Conservation (phyloP, 2,329 filamentous ascomycete genomes). For the Rutstroemia sydowiana region DNA sequence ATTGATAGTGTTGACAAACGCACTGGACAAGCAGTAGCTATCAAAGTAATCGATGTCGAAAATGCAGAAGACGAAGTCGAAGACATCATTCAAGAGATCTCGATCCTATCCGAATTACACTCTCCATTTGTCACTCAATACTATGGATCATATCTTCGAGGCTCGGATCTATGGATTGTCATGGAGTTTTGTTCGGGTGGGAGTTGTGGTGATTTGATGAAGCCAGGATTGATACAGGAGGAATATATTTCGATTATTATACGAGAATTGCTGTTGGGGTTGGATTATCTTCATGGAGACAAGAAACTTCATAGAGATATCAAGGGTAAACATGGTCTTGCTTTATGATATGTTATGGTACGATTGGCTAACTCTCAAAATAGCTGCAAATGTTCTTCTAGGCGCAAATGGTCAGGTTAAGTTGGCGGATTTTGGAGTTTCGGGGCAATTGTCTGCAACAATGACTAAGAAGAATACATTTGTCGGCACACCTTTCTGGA, state of each 20-base stretch:
- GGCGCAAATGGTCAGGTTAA: slow-evolving; percentile 92
- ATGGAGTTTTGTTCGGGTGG: slow-evolving; percentile 99
- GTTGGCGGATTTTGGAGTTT: slow-evolving; percentile 93
- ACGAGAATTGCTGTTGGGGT: slow-evolving; percentile 76
- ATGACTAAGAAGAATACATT: slow-evolving; percentile 99
- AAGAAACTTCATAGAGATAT: slow-evolving; percentile 96
- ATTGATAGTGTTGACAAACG: slow-evolving; percentile 73
- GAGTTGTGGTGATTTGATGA: slow-evolving; percentile 93
- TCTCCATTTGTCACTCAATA: slow-evolving; percentile 97
- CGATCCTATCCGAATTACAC: slow-evolving; percentile 90
- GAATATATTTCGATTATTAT: slow-evolving; percentile 97
- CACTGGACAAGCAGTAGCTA: slow-evolving; percentile 88
- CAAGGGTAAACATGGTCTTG: slow-evolving; percentile 56
- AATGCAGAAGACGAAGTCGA: slow-evolving; percentile 99
- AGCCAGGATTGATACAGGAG: slow-evolving; percentile 82
- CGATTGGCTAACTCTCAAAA: slow-evolving; percentile 6
- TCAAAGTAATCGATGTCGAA: slow-evolving; percentile 98
- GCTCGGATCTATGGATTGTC: slow-evolving; percentile 96
- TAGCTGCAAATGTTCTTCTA: slow-evolving; percentile 88
- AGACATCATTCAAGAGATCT: slow-evolving; percentile 98
- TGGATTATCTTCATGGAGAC: slow-evolving; percentile 90
- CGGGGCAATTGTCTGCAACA: slow-evolving; percentile 88
- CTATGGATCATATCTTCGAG: slow-evolving; percentile 93
- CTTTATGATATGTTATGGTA: background rate
- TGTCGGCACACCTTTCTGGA: slow-evolving; percentile 88